Evolutionary conservation across 768 basidiomycete genomes (phyloP), one percentile per base, ranked within the genome.

Genomic region (Pleurotus cornucopiae): DNA sequence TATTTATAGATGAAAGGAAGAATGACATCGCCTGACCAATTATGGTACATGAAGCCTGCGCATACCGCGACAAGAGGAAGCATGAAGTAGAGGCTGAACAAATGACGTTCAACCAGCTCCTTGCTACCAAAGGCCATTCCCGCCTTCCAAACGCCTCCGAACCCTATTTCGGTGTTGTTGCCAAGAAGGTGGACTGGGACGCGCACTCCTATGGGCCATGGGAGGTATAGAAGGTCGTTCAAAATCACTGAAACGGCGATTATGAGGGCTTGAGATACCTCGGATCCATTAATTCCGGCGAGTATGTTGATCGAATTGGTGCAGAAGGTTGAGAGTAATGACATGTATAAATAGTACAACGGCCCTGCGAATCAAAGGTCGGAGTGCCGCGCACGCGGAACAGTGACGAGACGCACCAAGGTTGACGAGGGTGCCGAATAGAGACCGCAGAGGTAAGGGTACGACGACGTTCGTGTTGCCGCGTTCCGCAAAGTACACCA

Each of bases 221-320:
- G 93, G n/a, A 99, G 82, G 72, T 94, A 98, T 30, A 99, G 74
- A 13, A 96, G 72, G 66, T 98, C 97, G 68, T 99, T 99, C 45
- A 95, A 59, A 57, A 91, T 85, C 61, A 99, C 88, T 0, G 94
- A 97, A 7, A 92, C 59, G 2, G 92, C 90, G 60, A 99, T 98
- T 58, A 98, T 84, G 46, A 97, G 75, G 0, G 95, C 91, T 71
- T 99, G 97, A 58, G 86, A 83, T 60, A 91, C 93, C 77, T 99
- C 97, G 4, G 96, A 86, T 9, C 96, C 97, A 67, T 99, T 98
- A 61, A 98, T 90, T 6, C 96, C 97, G 9, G 97, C 97, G 14
- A 98, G 85, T 62, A 99, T 98, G 71, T 99, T 99, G 78, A 98
- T 97, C 68, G 90, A 90, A 72, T 99, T 99, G 14, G 96, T 98